These are phyloP conservation scores for Lagenidium giganteum DNA, from an alignment of 352 stramenopile genomes.

Conservation along the genomic window DNA sequence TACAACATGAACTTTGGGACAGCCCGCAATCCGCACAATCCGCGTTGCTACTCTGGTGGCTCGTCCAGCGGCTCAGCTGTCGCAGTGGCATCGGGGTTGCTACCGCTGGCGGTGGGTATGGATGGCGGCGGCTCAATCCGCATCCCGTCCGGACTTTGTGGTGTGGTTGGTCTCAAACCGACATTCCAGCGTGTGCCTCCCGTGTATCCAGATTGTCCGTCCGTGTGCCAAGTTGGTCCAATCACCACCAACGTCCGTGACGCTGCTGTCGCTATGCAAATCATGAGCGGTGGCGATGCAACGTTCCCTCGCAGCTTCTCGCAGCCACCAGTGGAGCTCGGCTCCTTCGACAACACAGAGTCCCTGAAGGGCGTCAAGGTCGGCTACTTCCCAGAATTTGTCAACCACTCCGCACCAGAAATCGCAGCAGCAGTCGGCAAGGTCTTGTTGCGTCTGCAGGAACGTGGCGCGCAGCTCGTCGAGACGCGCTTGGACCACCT, in stretches of 20 bases:
- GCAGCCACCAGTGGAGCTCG: slow-evolving; percentile 36
- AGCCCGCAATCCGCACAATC: slow-evolving; percentile 75
- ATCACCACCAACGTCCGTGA: slow-evolving; percentile 72
- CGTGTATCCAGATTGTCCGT: slow-evolving; percentile 35
- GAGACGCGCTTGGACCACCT: slow-evolving; percentile 67
- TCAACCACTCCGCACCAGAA: slow-evolving; percentile 49
- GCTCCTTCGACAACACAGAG: slow-evolving; percentile 41
- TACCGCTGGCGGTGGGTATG: slow-evolving; percentile 73
- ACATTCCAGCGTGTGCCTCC: slow-evolving; percentile 66
- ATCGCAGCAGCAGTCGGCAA: slow-evolving; percentile 37
- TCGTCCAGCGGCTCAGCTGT: slow-evolving; percentile 83
- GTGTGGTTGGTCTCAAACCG: slow-evolving; percentile 82
- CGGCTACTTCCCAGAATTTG: slow-evolving; percentile 68
- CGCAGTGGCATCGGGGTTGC: slow-evolving; percentile 78
- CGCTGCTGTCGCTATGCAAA: slow-evolving; percentile 65
- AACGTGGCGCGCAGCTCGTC: slow-evolving; percentile 52
- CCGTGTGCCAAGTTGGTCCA: slow-evolving; percentile 66
- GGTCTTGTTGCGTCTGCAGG: slow-evolving; percentile 33
- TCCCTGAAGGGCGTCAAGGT: slow-evolving; percentile 59
- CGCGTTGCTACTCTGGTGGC: slow-evolving; percentile 72
- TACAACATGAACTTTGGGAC: slow-evolving; percentile 67
- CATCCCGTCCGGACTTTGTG: slow-evolving; percentile 74
- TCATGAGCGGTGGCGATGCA: slow-evolving; percentile 56
- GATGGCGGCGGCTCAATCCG: slow-evolving; percentile 89
- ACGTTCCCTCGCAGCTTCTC: slow-evolving; percentile 26